Evolutionary conservation across 1,139 yeast species (phyloP), one percentile per base, ranked within the genome.

Genomic region (Lodderomyces margitis): DNA sequence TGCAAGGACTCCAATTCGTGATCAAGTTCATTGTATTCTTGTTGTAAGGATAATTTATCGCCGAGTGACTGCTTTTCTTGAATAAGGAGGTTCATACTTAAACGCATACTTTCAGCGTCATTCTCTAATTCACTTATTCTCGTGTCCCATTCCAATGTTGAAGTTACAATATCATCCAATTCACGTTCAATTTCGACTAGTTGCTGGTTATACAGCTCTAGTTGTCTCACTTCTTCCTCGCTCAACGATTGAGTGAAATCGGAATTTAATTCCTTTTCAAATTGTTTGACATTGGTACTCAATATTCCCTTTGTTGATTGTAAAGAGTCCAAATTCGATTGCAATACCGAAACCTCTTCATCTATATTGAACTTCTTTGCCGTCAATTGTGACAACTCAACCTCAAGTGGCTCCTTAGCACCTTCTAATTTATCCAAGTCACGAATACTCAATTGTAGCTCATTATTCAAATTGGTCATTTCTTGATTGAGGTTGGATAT

Each of bases 171-270:
- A 3, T 57, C 53, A 46, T 74, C 73, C 40, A 80, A 66, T 25
- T 66, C 55, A 8, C 53, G 56, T 48, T 78, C 83, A 3, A 68
- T 45, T 4, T 51, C 48, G 2, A 71, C 64, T 4, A 87, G 67
- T 5, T 68, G 56, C 0, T 42, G 37, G 21, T 67, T 67, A 9
- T 83, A 55, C 0, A 49, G 42, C 3, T 66, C 57, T 30, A 89
- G 62, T 32, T 65, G 66, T 1, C 51, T 43, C 1, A 48, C 30
- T 42, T 72, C 77, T 9, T 64, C 72, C 1, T 57, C 50, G 0
- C 80, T 65, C 32, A 89, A 64, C 2, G 74, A 69, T 40, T 75
- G 74, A 10, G 75, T 66, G 53, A 87, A 87, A 1, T 70, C 71
- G 4, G 83, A 68, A 1, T 57, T 48, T 43, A 81, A 51, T 58